Base-by-base conservation (phyloP, 2,329 filamentous ascomycete species). In the Allantophomopsis cytisporea region DNA sequence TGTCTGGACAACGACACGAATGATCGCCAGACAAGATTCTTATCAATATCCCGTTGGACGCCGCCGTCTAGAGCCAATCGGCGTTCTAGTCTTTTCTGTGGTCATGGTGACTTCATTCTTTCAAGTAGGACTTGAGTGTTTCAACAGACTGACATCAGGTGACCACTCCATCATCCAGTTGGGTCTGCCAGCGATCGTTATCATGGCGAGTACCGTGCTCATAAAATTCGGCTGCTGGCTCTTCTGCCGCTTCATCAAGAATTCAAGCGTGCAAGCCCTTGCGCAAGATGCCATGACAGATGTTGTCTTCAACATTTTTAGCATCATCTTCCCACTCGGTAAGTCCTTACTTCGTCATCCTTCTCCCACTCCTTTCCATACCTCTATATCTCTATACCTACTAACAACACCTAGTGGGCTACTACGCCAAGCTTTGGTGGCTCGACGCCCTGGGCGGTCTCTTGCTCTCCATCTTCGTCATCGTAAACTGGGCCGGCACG, bases 401-500 rank as follows among this genome's bases (percentile, higher is more conserved):
- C n/a, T 41, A 6, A 28, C 23, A 12, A 8, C 8, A n/a, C 20
- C 11, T 28, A 57, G 66, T 81, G 37, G 78, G 78, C 6, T 63
- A 70, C 47, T 62, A 70, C 37, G 61, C 69, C 4, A 53, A 71
- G 17, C 50, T 79, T 12, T 83, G 78, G 77, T 82, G 77, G 77
- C 63, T 83, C 12, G 78, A 83, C 51, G 61, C 65, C 5, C 61
- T 70, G 0, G 78, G 77, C 40, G 78, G 77, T 3, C 68, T 70
- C 0, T 49, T 80, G 0, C 61, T 83, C 0, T 80, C 76, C 0
- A 55, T 80, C 4, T 80, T 70, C 59, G 79, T 83, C 54, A 80
- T 82, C 47, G 75, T 71, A 55, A 78, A 82, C 57, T 82, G 77
- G 78, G 69, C 69, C 1, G 64, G 66, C 35, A 81, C 76, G 0